Evolutionary conservation across 2,329 filamentous ascomycete species (phyloP), one percentile per base, ranked within the genome.

Genomic region (Chrysoporthe puriensis): DNA sequence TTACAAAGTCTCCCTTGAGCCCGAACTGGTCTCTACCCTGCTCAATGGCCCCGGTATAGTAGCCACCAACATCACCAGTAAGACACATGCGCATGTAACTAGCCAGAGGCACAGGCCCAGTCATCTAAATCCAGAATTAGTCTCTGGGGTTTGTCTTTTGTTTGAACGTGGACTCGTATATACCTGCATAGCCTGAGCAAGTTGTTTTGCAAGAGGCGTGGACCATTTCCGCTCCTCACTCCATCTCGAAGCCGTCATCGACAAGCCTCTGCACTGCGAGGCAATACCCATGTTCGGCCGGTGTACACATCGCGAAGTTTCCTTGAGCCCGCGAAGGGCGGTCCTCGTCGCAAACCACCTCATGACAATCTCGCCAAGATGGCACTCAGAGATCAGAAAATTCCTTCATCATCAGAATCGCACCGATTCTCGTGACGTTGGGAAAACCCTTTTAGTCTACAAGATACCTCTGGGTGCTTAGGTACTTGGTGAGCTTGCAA

Each of bases 81-180:
- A 99, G 87, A 78, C 95, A 97, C 90, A 98, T 97, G 77, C 96
- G 94, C 96, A 99, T 99, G 79, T 94, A 99, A 63, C 93, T 91
- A 5, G 96, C 94, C 69, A 99, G 87, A 0, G 96, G 93, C 40
- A 98, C 89, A 4, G 96, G 95, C 0, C 96, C 96, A 13, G 96
- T 98, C 52, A 91, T 80, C 81, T 84, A 54, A 5, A 11, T 8
- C 7, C 16, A 62, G 32, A 4, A 13, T 69, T 5, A 70, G 69
- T 21, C 13, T 1, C n/a, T 40, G 36, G 36, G 36, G 36, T 32
- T 44, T 52, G 14, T 14, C 14, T 32, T 26, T 52, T 52, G 8
- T 14, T 32, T n/a, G 18, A 59, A 11, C 11, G 21, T 36, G 3
- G 9, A 42, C 16, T 58, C 34, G 4, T 26, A 36, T n/a, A 65